These are phyloP conservation scores for Aspergillus sp. DNA, from an alignment of 2,329 filamentous ascomycete species.

Conservation along the genomic window DNA sequence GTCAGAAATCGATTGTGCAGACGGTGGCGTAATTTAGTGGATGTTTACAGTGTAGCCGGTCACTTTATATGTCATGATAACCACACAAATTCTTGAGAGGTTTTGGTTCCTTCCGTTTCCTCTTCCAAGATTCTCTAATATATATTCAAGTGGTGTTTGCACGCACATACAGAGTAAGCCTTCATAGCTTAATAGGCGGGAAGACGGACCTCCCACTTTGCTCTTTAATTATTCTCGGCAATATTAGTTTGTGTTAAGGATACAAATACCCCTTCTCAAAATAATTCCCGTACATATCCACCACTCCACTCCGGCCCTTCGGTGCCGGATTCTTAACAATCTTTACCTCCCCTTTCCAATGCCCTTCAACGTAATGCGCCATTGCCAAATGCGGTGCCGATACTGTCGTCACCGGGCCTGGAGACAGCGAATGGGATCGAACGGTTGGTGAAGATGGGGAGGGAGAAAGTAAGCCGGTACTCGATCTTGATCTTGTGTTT, in stretches of 20 bases:
- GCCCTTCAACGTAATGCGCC: constrained; percentile 45
- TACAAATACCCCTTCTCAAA: constrained; percentile 49
- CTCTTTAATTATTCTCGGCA: no score
- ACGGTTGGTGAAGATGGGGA: constrained; percentile 3
- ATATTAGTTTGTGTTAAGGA: constrained; percentile 15
- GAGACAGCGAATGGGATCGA: constrained; percentile 11
- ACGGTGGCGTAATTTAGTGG: no score
- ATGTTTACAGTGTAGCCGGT: no score
- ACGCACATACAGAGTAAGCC: no score
- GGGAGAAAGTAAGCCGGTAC: constrained; percentile 3
- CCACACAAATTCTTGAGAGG: no score
- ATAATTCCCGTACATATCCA: constrained; percentile 49
- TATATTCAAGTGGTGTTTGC: no score
- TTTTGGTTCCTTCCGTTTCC: no score
- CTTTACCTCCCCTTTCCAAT: constrained; percentile 55
- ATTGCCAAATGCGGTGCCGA: constrained; percentile 19
- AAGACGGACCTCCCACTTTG: no score
- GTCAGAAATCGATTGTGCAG: no score
- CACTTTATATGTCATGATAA: no score
- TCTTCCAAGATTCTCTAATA: no score
- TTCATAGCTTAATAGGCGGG: no score
- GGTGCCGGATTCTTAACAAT: constrained; percentile 44
- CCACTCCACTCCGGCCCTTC: constrained; percentile 36
- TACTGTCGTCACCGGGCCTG: constrained; percentile 3
- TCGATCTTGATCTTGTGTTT: background rate